These are phyloP conservation scores for Erodium maritimum DNA, from an alignment of 345 rosid species.

Conservation along the genomic window DNA sequence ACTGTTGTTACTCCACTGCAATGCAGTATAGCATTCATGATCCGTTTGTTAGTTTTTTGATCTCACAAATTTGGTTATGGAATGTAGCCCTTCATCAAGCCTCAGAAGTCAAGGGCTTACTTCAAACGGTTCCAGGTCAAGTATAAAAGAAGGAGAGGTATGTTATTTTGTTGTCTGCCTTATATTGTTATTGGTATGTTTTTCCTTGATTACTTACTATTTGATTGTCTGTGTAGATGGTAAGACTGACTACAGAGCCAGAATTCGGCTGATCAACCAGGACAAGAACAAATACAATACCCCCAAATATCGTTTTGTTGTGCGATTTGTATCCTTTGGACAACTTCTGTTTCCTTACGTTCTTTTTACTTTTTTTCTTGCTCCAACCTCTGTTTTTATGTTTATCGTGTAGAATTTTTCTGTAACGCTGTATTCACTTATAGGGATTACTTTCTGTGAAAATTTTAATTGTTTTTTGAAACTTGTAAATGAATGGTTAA, in stretches of 20 bases:
- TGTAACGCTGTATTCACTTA: too few relatives aligned
- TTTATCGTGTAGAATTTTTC: too few relatives aligned
- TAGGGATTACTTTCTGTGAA: too few relatives aligned
- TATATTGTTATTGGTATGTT: not conserved
- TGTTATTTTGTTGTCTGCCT: not conserved
- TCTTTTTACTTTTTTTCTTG: too few relatives aligned
- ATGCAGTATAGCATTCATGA: too few relatives aligned
- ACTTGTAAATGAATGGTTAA: too few relatives aligned
- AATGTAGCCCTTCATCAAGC: conserved; percentile 42
- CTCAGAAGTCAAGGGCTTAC: conserved; percentile 49
- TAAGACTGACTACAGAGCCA: conserved; percentile 80
- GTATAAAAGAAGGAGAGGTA: conserved; percentile 67
- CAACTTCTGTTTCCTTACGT: not conserved
- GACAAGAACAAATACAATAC: conserved; percentile 81
- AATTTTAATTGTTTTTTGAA: too few relatives aligned
- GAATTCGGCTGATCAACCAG: conserved; percentile 70
- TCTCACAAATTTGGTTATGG: not conserved
- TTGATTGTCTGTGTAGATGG: conserved; percentile 32
- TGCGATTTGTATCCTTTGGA: conserved; percentile 57
- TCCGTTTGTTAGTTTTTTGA: not conserved
- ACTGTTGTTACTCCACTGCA: too few relatives aligned
- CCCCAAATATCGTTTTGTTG: conserved; percentile 69
- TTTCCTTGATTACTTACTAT: not conserved
- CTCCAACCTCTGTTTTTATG: not conserved
- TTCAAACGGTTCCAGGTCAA: conserved; percentile 71